These are phyloP conservation scores for Nicotiana tomentosiformis DNA, from an alignment of 257 asterid genomes.

Conservation along the genomic window DNA sequence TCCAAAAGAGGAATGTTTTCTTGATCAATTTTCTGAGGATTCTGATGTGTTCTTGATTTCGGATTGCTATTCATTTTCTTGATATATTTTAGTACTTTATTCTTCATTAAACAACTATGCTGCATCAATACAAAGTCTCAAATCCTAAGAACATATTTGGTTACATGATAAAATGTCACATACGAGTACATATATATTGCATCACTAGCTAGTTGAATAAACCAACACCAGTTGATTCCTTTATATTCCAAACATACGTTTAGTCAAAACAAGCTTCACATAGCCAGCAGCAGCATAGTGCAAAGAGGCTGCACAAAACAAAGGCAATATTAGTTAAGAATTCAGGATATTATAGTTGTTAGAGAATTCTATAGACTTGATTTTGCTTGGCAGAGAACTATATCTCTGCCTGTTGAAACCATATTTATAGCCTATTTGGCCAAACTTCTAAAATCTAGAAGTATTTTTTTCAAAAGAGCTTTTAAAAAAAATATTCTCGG, in stretches of 20 bases:
- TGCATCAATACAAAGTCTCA: neutral
- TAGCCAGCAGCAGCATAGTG: constrained; percentile 68
- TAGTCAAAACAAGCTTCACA: constrained; percentile 47
- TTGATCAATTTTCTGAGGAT: no score
- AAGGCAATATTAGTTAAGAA: neutral
- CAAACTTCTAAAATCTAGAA: no score
- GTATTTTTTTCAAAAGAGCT: no score
- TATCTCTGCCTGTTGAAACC: no score
- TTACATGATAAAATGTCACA: neutral
- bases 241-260: neutral
- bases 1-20: no score
- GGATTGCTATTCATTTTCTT: no score
- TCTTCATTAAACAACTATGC: neutral
- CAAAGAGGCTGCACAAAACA: constrained; percentile 49
- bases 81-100: no score
- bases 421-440: neutral
- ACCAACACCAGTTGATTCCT: neutral
- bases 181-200: neutral
- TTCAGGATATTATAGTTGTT: neutral
- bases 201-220: neutral
- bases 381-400: neutral
- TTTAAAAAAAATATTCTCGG: no score
- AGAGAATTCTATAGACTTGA: neutral
- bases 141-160: neutral
- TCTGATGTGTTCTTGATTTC: no score